Conservation (phyloP, 140 eudicot genomes). For the Flaveria floridana region DNA sequence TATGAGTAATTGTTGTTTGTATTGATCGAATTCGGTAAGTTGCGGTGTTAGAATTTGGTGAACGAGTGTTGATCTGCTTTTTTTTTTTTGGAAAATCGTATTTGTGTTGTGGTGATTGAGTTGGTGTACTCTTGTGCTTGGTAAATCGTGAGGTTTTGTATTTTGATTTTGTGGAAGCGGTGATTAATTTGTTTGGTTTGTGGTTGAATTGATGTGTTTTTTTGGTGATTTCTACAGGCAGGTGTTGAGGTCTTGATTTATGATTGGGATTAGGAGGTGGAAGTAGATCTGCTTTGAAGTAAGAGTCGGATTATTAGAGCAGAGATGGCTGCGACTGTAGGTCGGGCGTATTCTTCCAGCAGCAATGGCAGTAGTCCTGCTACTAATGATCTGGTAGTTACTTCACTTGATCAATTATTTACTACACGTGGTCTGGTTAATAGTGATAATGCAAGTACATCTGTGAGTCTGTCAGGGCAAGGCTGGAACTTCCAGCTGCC, state of each 20-base stretch:
- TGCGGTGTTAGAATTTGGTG: not conserved
- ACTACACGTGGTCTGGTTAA: not conserved
- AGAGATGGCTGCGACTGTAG: constrained; percentile 75
- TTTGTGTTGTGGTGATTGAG: not conserved
- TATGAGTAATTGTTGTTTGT: not conserved
- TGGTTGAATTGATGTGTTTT: constrained; percentile 6
- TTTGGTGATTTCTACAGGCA: constrained; percentile 37
- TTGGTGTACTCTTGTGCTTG: constrained; percentile 31
- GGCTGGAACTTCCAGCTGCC: not conserved
- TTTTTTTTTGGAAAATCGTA: not conserved
- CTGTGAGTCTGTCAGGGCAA: not conserved
- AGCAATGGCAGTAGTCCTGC: constrained; percentile 67
- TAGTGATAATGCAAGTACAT: not conserved
- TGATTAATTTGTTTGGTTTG: not conserved
- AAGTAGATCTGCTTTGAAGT: constrained; percentile 51
- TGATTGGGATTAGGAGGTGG: constrained; percentile 35
- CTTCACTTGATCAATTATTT: not conserved
- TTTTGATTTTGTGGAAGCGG: constrained; percentile 12
- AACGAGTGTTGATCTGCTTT: constrained; percentile 15
- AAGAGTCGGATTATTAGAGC: constrained; percentile 28
- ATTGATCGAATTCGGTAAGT: not conserved
- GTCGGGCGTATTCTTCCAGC: constrained; percentile 71
- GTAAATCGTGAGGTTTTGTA: constrained; percentile 5
- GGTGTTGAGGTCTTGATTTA: constrained; percentile 8
- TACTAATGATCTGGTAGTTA: constrained; percentile 63